A percentile compares a stretch with the other conserved stretches of the same genome.
Evolutionary conservation across 2,329 filamentous ascomycete species (phyloP).

Genomic region (Blastomyces gilchristii): DNA sequence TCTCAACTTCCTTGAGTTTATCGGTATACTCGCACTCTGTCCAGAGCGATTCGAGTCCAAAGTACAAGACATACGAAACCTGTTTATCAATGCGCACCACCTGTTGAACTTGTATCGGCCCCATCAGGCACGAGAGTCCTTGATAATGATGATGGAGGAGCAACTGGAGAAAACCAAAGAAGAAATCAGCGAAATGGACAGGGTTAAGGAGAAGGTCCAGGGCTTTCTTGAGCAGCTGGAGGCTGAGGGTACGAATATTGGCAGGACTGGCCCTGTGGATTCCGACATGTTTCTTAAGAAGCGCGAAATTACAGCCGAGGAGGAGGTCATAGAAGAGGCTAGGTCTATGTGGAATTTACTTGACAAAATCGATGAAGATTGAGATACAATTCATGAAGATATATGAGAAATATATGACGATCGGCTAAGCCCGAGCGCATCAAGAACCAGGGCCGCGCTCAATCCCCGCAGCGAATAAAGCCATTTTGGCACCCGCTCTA

Average conservation of each 20-base stretch:
- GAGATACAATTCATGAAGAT: neutral
- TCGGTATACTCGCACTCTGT: slow-evolving; percentile 58
- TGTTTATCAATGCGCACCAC: slow-evolving; percentile 87
- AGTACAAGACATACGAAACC: slow-evolving; percentile 63
- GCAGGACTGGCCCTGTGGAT: neutral
- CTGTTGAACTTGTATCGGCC: slow-evolving; percentile 89
- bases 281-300: neutral
- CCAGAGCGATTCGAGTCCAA: slow-evolving; percentile 61
- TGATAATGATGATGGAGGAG: slow-evolving; percentile 80
- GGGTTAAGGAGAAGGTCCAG: slow-evolving; percentile 59
- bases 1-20: slow-evolving; percentile 78
- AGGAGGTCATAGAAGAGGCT: slow-evolving; percentile 23
- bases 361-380: slow-evolving; percentile 23
- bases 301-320: slow-evolving; percentile 6
- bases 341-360: slow-evolving; percentile 32
- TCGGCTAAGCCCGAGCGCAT: neutral
- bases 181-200: slow-evolving; percentile 69
- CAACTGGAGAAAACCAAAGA: slow-evolving; percentile 61
- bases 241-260: slow-evolving; percentile 19
- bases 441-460: neutral
- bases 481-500: neutral
- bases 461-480: neutral
- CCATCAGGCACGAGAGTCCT: slow-evolving; percentile 79
- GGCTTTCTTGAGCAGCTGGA: slow-evolving; percentile 28
- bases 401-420: neutral